Conservation (phyloP, 208 protist genomes). For the Strigomonas culicis region DNA sequence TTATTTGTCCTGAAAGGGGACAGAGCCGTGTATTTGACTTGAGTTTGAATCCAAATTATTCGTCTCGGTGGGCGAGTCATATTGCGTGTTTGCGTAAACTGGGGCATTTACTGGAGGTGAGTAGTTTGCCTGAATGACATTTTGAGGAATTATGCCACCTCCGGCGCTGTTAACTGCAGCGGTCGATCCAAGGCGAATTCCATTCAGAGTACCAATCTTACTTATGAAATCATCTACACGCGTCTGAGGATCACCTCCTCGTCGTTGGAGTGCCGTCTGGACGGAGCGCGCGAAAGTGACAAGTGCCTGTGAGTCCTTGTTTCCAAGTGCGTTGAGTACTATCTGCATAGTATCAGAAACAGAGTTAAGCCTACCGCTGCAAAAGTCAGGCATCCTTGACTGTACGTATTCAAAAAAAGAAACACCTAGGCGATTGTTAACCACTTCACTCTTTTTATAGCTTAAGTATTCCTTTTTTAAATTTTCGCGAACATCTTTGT, state of each 20-base stretch:
- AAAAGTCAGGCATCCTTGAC: conserved; percentile 44
- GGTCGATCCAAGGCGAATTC: background rate
- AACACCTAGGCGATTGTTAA: conserved; percentile 28
- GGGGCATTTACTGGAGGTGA: background rate
- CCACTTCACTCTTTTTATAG: conserved; percentile 21
- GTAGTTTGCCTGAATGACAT: background rate
- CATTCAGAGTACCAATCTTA: conserved; percentile 22
- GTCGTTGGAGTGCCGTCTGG: conserved; percentile 29
- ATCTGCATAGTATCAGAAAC: conserved; percentile 29
- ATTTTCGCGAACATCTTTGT: conserved; percentile 30
- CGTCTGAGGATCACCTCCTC: conserved; percentile 22
- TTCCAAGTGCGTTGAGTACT: conserved; percentile 31
- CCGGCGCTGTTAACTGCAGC: background rate
- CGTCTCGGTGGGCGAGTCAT: background rate
- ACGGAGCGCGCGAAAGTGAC: conserved; percentile 34
- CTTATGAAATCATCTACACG: conserved; percentile 66
- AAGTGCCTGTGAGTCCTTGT: conserved; percentile 27
- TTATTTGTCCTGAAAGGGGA: background rate
- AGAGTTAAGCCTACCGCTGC: conserved; percentile 40
- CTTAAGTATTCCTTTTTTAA: conserved; percentile 45
- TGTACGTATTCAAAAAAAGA: conserved; percentile 67
- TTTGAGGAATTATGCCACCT: background rate
- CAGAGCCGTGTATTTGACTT: background rate
- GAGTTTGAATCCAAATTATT: background rate
- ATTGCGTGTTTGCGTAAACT: background rate